phyloP scores from a whole-genome alignment of 768 basidiomycete genomes.

The Mycena galopus region DNA sequence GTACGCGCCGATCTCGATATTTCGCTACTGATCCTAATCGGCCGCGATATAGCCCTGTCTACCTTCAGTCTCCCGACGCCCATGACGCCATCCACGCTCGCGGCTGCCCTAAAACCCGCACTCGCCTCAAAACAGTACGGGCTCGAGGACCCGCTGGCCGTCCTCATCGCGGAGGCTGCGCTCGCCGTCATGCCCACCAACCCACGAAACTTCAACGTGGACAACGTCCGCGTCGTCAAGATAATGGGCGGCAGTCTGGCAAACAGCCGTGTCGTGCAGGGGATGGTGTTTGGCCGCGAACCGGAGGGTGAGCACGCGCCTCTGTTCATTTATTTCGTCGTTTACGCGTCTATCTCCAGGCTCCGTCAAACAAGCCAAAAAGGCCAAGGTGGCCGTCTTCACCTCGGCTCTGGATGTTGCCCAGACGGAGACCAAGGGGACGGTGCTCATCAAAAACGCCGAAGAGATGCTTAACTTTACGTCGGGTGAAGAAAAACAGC shows the following conservation, averaged over 20 bases:
- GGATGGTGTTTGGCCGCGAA: slow-evolving; percentile 98
- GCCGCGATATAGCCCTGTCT: slow-evolving; percentile 70
- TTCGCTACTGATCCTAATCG: slow-evolving; percentile 30
- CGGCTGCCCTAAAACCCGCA: slow-evolving; percentile 86
- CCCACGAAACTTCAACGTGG: slow-evolving; percentile 95
- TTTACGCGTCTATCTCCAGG: slow-evolving; percentile 57
- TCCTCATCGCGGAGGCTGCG: slow-evolving; percentile 93
- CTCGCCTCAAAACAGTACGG: slow-evolving; percentile 99
- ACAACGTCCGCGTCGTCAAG: slow-evolving; percentile 98
- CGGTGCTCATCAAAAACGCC: slow-evolving; percentile 94
- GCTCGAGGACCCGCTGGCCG: slow-evolving; percentile 84
- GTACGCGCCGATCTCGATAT: slow-evolving; percentile 62
- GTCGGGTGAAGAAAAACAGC: slow-evolving; percentile 93
- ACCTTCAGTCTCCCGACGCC: slow-evolving; percentile 78
- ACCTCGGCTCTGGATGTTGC: slow-evolving; percentile 93
- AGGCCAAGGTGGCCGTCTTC: slow-evolving; percentile 95
- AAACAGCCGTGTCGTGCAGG: slow-evolving; percentile 89
- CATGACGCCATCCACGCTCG: slow-evolving; percentile 75
- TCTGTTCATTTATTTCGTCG: background rate
- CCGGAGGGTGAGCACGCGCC: slow-evolving; percentile 78
- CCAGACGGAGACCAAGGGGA: slow-evolving; percentile 99
- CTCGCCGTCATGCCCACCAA: slow-evolving; percentile 92
- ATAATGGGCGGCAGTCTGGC: slow-evolving; percentile 95
- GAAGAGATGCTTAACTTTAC: slow-evolving; percentile 99
- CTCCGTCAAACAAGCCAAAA: slow-evolving; percentile 82